phyloP scores from a whole-genome alignment of 2,329 filamentous ascomycete genomes.

The Mycosphaerelloides madeirae region DNA sequence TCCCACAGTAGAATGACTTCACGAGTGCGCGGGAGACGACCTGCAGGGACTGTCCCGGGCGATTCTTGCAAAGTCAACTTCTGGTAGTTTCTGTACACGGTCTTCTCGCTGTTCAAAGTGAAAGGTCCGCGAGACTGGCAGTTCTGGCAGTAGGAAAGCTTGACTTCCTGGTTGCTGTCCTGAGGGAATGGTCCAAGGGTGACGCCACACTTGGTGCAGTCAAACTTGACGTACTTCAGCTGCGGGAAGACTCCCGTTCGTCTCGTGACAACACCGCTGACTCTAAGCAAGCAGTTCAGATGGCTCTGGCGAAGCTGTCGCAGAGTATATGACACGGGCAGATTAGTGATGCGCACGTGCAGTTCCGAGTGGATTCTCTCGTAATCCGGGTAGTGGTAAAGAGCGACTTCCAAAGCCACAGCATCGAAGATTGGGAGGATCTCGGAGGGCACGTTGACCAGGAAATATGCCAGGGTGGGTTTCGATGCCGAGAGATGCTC shows the following conservation, averaged over 20 bases:
- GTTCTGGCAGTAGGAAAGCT: conserved; percentile 91
- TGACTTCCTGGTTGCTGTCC: conserved; percentile 93
- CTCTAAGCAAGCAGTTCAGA: conserved; percentile 89
- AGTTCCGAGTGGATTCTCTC: conserved; percentile 97
- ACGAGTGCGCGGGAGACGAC: conserved; percentile 84
- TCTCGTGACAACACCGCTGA: conserved; percentile 91
- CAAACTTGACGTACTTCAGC: conserved; percentile 97
- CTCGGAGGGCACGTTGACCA: conserved; percentile 92
- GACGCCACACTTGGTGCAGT: conserved; percentile 87
- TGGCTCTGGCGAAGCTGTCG: conserved; percentile 93
- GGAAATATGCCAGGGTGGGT: conserved; percentile 89
- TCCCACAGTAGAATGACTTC: conserved; percentile 97
- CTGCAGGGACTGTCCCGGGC: conserved; percentile 91
- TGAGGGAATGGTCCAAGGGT: conserved; percentile 96
- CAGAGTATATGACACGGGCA: conserved; percentile 91
- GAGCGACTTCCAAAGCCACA: conserved; percentile 91
- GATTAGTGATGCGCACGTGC: conserved; percentile 90
- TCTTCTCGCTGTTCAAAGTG: conserved; percentile 93
- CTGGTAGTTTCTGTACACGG: conserved; percentile 97
- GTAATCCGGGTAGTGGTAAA: conserved; percentile 95
- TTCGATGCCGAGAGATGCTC: conserved; percentile 86
- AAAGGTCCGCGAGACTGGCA: conserved; percentile 95
- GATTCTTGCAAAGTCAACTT: conserved; percentile 96
- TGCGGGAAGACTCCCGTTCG: conserved; percentile 95
- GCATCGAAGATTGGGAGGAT: conserved; percentile 95